These are phyloP conservation scores for Aspergillus neotritici DNA, from an alignment of 2,329 filamentous ascomycete species.

Conservation along the genomic window DNA sequence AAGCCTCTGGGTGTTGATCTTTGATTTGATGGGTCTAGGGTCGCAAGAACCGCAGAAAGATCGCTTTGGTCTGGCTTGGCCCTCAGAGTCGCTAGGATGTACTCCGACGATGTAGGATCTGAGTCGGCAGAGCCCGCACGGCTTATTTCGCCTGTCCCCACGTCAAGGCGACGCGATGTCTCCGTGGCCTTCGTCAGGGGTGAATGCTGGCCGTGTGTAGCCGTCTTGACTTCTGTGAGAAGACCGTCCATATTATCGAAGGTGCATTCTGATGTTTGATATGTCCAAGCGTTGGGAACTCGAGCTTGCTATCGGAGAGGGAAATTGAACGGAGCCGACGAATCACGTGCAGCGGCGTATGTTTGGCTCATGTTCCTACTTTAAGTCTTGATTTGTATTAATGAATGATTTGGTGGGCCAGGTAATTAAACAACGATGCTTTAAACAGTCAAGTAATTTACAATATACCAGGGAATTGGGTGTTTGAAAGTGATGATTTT, in stretches of 20 bases:
- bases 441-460: no score
- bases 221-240: slow-evolving; percentile 36
- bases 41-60: slow-evolving; percentile 27
- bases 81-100: slow-evolving; percentile 35
- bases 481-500: no score
- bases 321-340: slow-evolving; percentile 16
- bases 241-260: slow-evolving; percentile 33
- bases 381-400: not conserved
- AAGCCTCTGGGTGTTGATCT: slow-evolving; percentile 34
- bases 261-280: slow-evolving; percentile 3
- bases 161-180: slow-evolving; percentile 3
- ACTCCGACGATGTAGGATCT: slow-evolving; percentile 22
- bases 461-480: no score
- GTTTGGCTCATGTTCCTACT: slow-evolving; percentile 3
- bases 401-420: not conserved
- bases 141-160: slow-evolving; percentile 9
- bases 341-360: slow-evolving; percentile 24
- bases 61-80: slow-evolving; percentile 34
- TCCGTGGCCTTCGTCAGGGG: slow-evolving; percentile 15
- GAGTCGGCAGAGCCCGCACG: slow-evolving; percentile 11
- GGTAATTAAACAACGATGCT: no score
- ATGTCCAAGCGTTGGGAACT: slow-evolving; percentile 3
- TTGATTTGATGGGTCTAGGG: slow-evolving; percentile 32
- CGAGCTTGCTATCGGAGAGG: slow-evolving; percentile 8
- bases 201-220: slow-evolving; percentile 19